A percentile compares a stretch with the other conserved stretches of the same genome.
Conservation (phyloP, 108 stramenopile genomes). For the Discostella pseudostelligera region DNA sequence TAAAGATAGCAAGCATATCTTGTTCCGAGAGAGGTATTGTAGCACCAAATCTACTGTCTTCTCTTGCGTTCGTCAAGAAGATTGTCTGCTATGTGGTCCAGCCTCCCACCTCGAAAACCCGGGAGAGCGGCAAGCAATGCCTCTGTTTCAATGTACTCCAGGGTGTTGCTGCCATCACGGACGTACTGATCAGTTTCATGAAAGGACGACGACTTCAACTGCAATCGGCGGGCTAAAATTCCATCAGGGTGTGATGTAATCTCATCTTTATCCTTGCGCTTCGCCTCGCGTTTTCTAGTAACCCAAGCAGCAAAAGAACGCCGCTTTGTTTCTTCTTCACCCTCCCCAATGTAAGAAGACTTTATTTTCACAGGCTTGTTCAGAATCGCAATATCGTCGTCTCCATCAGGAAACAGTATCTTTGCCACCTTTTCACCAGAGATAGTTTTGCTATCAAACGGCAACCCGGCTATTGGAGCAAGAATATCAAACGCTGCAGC, state of each 20-base stretch:
- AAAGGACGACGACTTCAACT: conserved; percentile 17
- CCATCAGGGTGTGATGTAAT: conserved; percentile 33
- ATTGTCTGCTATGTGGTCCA: conserved; percentile 43
- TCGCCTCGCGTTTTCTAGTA: conserved; percentile 41
- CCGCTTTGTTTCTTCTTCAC: conserved; percentile 37
- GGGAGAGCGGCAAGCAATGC: conserved; percentile 52
- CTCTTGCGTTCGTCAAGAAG: conserved; percentile 37
- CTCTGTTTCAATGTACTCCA: conserved; percentile 47
- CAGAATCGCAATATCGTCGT: conserved; percentile 43
- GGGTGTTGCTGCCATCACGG: conserved; percentile 31
- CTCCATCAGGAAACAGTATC: conserved; percentile 40
- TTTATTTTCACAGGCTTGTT: conserved; percentile 43
- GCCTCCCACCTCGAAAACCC: conserved; percentile 38
- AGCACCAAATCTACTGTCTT: no score
- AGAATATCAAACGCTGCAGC: conserved; percentile 52
- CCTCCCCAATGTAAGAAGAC: conserved; percentile 26
- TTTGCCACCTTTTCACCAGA: conserved; percentile 43
- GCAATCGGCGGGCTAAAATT: conserved; percentile 20
- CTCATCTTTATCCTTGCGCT: conserved; percentile 33
- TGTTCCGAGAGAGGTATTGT: no score
- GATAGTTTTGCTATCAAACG: conserved; percentile 37
- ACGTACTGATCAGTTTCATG: conserved; percentile 51
- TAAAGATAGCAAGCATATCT: no score
- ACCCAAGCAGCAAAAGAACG: conserved; percentile 43
- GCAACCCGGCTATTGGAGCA: conserved; percentile 42